Conservation (phyloP, 331 rosid genomes). For the Quercus tomentella region DNA sequence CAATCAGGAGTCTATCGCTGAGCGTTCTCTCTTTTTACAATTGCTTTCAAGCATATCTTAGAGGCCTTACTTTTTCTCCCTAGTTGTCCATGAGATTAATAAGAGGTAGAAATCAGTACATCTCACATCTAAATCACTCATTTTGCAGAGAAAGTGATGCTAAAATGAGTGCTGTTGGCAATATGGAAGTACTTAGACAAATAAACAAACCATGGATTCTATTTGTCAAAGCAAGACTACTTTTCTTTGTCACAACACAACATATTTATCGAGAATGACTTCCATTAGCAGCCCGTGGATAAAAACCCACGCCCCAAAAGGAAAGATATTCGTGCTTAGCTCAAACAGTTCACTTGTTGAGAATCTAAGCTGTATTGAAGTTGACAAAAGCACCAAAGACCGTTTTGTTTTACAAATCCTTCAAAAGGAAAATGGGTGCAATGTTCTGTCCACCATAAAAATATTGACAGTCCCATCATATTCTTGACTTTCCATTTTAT, state of each 20-base stretch:
- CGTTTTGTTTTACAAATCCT: neutral
- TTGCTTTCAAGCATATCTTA: neutral
- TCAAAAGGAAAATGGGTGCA: neutral
- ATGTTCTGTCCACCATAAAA: conserved; percentile 8
- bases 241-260: neutral
- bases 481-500: conserved; percentile 17
- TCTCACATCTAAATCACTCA: conserved; percentile 7
- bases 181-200: neutral
- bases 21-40: neutral
- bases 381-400: neutral
- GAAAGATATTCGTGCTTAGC: conserved; percentile 36
- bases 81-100: neutral
- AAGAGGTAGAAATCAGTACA: neutral
- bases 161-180: conserved; percentile 17
- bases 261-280: neutral
- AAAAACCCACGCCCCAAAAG: conserved; percentile 11
- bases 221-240: neutral
- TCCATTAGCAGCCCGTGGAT: neutral
- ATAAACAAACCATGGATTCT: neutral
- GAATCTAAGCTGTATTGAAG: conserved; percentile 35
- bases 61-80: no score
- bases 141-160: conserved; percentile 10
- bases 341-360: conserved; percentile 21
- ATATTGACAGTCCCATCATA: conserved; percentile 10
- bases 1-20: neutral